A percentile compares a stretch with the other conserved stretches of the same genome.
These are phyloP conservation scores for Fragilaria crotonensis DNA, from an alignment of 108 stramenopile species.

Conservation along the genomic window DNA sequence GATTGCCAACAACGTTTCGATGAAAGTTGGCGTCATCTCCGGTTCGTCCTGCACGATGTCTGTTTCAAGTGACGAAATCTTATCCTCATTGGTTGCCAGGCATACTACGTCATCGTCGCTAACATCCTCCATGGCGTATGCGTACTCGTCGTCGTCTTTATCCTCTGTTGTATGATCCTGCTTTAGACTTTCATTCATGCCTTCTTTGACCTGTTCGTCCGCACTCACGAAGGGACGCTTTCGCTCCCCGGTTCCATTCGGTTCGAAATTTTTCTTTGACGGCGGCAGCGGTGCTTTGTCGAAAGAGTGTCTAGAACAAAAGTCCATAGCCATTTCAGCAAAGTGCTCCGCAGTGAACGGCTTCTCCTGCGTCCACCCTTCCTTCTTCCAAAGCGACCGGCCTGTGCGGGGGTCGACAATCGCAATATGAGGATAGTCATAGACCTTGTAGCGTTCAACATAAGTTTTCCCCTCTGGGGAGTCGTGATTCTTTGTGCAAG, in stretches of 20 bases:
- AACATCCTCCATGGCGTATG: background rate
- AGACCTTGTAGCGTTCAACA: constrained; percentile 74
- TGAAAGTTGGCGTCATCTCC: background rate
- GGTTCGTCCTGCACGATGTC: background rate
- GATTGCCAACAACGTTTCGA: constrained; percentile 22
- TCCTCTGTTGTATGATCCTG: constrained; percentile 15
- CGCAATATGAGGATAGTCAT: constrained; percentile 78
- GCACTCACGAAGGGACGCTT: constrained; percentile 37
- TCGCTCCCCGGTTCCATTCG: constrained; percentile 6
- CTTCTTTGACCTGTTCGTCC: constrained; percentile 82
- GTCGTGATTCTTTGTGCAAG: background rate
- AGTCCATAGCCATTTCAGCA: constrained; percentile 81
- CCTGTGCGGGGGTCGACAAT: constrained; percentile 93
- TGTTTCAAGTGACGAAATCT: background rate
- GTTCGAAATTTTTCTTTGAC: constrained; percentile 17
- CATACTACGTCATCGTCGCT: constrained; percentile 2
- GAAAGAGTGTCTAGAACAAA: constrained; percentile 84
- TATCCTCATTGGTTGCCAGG: background rate
- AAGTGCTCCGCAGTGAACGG: constrained; percentile 71
- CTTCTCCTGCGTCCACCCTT: constrained; percentile 85
- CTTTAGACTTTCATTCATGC: constrained; percentile 74
- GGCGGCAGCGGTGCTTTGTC: constrained; percentile 63
- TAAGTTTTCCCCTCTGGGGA: constrained; percentile 63
- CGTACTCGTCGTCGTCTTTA: constrained; percentile 14
- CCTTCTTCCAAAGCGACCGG: constrained; percentile 72